Percentiles rank a stretch among this genome's conserved stretches.
Evolutionary conservation across 768 basidiomycete species (phyloP).

Genomic region (Saitozyma sp.): DNA sequence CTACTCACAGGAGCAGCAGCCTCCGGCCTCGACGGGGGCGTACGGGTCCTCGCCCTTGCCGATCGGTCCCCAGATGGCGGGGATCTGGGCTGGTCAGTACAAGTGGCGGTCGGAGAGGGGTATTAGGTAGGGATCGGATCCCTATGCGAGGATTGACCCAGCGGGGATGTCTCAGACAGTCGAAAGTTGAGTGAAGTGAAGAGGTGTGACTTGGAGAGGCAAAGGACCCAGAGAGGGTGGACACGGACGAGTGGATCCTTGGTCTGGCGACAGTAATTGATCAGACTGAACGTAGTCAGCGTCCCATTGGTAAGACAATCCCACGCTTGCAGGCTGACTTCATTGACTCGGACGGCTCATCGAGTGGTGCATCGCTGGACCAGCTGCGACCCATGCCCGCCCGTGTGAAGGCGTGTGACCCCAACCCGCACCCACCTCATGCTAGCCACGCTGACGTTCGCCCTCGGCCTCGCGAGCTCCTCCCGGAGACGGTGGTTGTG

Average conservation of each 20-base stretch:
- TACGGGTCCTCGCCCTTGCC: constrained; percentile 91
- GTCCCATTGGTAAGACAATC: background rate
- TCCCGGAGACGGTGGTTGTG: constrained; percentile 91
- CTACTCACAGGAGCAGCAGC: constrained; percentile 44
- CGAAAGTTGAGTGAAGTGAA: no score
- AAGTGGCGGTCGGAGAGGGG: no score
- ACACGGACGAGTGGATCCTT: constrained; percentile 62
- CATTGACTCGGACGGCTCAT: background rate
- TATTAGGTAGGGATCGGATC: no score
- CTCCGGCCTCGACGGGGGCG: constrained; percentile 64
- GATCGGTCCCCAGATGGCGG: constrained; percentile 97
- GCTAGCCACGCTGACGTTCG: constrained; percentile 88
- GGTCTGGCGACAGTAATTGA: constrained; percentile 91
- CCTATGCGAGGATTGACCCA: no score
- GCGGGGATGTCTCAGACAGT: no score
- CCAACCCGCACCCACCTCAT: constrained; percentile 64
- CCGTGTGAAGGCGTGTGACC: no score
- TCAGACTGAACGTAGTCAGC: constrained; percentile 62
- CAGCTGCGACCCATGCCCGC: no score
- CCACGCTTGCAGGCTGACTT: background rate
- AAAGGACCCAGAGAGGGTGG: background rate
- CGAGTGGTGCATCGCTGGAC: no score
- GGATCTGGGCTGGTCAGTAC: constrained; percentile 62
- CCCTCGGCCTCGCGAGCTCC: constrained; percentile 81
- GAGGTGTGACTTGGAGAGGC: no score